Conservation (phyloP, 768 basidiomycete species). For the Artomyces pyxidatus region DNA sequence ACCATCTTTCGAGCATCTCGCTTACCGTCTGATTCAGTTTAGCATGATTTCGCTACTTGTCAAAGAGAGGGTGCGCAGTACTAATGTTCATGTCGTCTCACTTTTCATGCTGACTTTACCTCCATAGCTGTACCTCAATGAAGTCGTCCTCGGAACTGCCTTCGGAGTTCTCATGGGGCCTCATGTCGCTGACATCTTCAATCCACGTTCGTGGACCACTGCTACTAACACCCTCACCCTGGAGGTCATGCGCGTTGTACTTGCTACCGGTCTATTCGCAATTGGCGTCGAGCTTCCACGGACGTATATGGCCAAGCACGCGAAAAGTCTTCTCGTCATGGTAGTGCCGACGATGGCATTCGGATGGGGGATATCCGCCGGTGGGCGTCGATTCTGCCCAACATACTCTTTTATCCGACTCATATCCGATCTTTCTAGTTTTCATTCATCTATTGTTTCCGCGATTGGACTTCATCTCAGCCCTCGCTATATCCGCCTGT, state of each 20-base stretch:
- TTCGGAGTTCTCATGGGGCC: slow-evolving; percentile 66
- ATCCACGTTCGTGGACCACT: slow-evolving; percentile 67
- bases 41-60: slow-evolving; percentile 77
- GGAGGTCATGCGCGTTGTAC: slow-evolving; percentile 81
- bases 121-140: slow-evolving; percentile 73
- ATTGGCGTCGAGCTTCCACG: slow-evolving; percentile 91
- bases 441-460: slow-evolving; percentile 71
- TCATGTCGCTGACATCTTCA: slow-evolving; percentile 58
- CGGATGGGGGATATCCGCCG: slow-evolving; percentile 72
- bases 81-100: background rate
- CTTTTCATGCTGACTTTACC: background rate
- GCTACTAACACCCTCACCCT: slow-evolving; percentile 59
- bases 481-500: slow-evolving; percentile 82
- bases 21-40: slow-evolving; percentile 60
- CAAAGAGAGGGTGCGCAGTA: slow-evolving; percentile 69
- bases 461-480: slow-evolving; percentile 57
- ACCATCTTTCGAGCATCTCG: background rate
- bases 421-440: slow-evolving; percentile 26
- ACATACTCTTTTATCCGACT: background rate
- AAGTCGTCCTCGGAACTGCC: slow-evolving; percentile 84
- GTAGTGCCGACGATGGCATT: slow-evolving; percentile 81
- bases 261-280: slow-evolving; percentile 88
- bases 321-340: slow-evolving; percentile 57
- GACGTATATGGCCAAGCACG: slow-evolving; percentile 77
- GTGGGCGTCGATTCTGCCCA: slow-evolving; percentile 26